Percentiles rank a stretch among this genome's conserved stretches.
These are phyloP conservation scores for Mycena metata DNA, from an alignment of 768 basidiomycete species.

Conservation along the genomic window DNA sequence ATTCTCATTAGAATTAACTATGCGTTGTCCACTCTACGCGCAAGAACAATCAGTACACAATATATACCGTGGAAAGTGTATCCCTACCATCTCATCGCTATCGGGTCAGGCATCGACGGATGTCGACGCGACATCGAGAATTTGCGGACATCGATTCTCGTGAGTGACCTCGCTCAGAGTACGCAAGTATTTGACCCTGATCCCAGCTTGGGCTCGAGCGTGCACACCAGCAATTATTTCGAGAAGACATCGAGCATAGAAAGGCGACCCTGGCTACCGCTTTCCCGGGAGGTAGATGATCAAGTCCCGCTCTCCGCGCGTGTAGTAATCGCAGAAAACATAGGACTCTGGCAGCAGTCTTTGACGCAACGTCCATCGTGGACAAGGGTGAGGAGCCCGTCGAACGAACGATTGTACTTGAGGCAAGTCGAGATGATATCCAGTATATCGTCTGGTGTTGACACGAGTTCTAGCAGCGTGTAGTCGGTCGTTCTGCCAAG, in stretches of 20 bases:
- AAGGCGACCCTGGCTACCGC: neutral
- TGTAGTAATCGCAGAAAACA: neutral
- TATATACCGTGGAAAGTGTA: slow-evolving; percentile 7
- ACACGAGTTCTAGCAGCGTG: too few relatives aligned
- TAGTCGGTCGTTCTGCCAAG: too few relatives aligned
- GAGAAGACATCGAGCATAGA: neutral
- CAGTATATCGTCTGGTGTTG: too few relatives aligned
- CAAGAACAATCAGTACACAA: neutral
- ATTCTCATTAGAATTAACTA: neutral
- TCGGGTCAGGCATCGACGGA: slow-evolving; percentile 1
- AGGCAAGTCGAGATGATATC: too few relatives aligned
- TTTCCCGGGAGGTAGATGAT: neutral
- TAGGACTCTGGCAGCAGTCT: neutral
- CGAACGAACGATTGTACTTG: neutral
- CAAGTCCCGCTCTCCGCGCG: neutral
- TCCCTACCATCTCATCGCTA: neutral
- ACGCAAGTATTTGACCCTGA: neutral
- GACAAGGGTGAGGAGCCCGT: neutral
- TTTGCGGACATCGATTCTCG: slow-evolving; percentile 9
- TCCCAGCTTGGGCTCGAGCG: too few relatives aligned
- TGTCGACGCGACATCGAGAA: slow-evolving; percentile 21
- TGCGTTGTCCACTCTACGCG: slow-evolving; percentile 1
- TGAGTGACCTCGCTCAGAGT: neutral
- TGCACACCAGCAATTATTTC: slow-evolving; percentile 14
- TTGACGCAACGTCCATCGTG: neutral